These are phyloP conservation scores for Sugiyamaella chiloensis DNA, from an alignment of 805 yeast species.

Conservation along the genomic window DNA sequence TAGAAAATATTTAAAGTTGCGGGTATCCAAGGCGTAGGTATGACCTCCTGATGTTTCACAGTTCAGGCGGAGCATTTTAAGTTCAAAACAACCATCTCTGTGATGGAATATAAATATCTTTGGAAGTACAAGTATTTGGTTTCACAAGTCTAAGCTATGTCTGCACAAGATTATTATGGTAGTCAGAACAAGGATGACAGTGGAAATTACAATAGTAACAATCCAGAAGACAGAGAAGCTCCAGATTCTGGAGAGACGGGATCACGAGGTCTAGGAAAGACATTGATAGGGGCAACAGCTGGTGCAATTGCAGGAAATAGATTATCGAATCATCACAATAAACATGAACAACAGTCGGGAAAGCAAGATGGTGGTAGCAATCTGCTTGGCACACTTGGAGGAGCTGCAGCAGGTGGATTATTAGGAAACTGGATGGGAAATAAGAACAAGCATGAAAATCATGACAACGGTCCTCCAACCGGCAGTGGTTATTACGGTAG, in stretches of 20 bases:
- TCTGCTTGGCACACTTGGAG: slow-evolving; percentile 16
- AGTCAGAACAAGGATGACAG: slow-evolving; percentile 5
- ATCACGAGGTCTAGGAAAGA: slow-evolving; percentile 14
- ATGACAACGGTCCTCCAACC: too few species aligned
- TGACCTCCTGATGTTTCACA: neutral
- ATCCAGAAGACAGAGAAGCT: neutral
- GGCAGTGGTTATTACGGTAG: too few species aligned
- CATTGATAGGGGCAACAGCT: slow-evolving; percentile 17
- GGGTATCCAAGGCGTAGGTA: neutral
- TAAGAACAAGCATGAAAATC: slow-evolving; percentile 10
- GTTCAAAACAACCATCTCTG: too few species aligned
- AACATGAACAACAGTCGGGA: neutral
- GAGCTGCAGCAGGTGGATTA: slow-evolving; percentile 17
- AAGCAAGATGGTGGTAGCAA: slow-evolving; percentile 5
- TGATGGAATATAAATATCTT: too few species aligned
- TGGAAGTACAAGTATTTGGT: neutral
- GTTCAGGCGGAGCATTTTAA: too few species aligned
- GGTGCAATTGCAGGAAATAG: slow-evolving; percentile 18
- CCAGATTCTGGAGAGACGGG: slow-evolving; percentile 2
- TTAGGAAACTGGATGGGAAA: slow-evolving; percentile 13
- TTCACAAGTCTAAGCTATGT: slow-evolving; percentile 4
- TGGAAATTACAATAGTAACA: neutral
- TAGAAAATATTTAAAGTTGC: neutral
- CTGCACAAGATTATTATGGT: slow-evolving; percentile 13
- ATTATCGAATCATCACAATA: slow-evolving; percentile 3